These are phyloP conservation scores for Fusarium sp. DNA, from an alignment of 2,329 filamentous ascomycete species.

Conservation along the genomic window DNA sequence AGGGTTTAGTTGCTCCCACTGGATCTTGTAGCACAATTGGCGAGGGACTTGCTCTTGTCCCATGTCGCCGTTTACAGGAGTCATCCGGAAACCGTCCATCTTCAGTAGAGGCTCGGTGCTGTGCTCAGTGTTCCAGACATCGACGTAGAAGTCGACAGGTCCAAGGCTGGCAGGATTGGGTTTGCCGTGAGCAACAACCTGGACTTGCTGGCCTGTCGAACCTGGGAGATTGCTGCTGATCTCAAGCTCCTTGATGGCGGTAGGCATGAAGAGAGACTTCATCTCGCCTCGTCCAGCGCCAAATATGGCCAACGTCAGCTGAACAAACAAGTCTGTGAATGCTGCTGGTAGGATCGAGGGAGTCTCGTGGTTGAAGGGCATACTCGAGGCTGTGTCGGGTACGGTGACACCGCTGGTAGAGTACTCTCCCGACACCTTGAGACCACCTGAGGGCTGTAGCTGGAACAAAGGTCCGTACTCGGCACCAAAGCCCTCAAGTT, in stretches of 20 bases:
- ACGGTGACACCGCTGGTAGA: conserved; percentile 49
- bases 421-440: conserved; percentile 30
- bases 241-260: conserved; percentile 48
- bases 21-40: conserved; percentile 57
- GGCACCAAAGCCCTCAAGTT: conserved; percentile 42
- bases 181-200: conserved; percentile 43
- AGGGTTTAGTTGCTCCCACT: conserved; percentile 55
- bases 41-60: conserved; percentile 34
- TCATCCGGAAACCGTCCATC: conserved; percentile 54
- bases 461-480: conserved; percentile 44
- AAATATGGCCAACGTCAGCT: conserved; percentile 54
- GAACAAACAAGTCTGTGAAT: conserved; percentile 59
- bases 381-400: conserved; percentile 56
- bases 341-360: conserved; percentile 58
- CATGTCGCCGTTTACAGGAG: conserved; percentile 54
- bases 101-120: conserved; percentile 48
- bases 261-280: conserved; percentile 53
- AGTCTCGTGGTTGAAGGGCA: conserved; percentile 60
- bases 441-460: conserved; percentile 10
- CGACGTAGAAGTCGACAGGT: conserved; percentile 50
- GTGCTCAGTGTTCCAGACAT: conserved; percentile 45
- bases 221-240: conserved; percentile 42
- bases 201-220: conserved; percentile 44
- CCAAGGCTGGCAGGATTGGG: conserved; percentile 38
- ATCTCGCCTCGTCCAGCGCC: conserved; percentile 48